These are phyloP conservation scores for Epichloe aotearoae DNA, from an alignment of 2,329 filamentous ascomycete genomes.

Conservation along the genomic window DNA sequence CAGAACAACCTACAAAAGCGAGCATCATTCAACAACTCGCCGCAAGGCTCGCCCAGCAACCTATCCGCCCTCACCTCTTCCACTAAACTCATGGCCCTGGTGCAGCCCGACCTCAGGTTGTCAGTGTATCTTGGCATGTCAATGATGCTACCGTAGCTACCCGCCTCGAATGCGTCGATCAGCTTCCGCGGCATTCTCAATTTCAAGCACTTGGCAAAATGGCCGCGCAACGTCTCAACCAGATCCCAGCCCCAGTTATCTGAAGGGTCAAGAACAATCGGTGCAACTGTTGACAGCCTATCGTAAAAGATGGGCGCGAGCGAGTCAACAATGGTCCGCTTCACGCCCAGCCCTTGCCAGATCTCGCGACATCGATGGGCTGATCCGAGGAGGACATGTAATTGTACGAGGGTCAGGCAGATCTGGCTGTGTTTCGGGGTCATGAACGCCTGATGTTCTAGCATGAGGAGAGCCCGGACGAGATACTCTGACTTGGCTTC, in stretches of 20 bases:
- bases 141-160: slow-evolving; percentile 37
- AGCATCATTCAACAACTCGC: slow-evolving; percentile 28
- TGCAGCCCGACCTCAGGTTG: slow-evolving; percentile 34
- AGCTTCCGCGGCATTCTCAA: slow-evolving; percentile 29
- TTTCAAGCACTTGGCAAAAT: slow-evolving; percentile 33
- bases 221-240: slow-evolving; percentile 28
- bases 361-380: slow-evolving; percentile 31
- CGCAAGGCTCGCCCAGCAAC: slow-evolving; percentile 26
- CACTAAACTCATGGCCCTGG: slow-evolving; percentile 36
- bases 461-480: slow-evolving; percentile 34
- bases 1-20: slow-evolving; percentile 30
- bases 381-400: slow-evolving; percentile 39
- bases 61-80: slow-evolving; percentile 36
- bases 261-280: slow-evolving; percentile 21
- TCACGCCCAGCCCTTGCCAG: slow-evolving; percentile 40
- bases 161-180: slow-evolving; percentile 34
- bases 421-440: slow-evolving; percentile 33
- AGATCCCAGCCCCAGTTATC: slow-evolving; percentile 22
- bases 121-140: slow-evolving; percentile 32
- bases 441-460: slow-evolving; percentile 34
- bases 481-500: slow-evolving; percentile 19
- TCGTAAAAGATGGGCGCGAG: slow-evolving; percentile 42
- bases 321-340: slow-evolving; percentile 44
- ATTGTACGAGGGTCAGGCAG: slow-evolving; percentile 35
- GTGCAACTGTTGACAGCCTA: slow-evolving; percentile 38